phyloP scores from a whole-genome alignment of 805 yeast genomes.

The Pichia rugopelliculosa region DNA sequence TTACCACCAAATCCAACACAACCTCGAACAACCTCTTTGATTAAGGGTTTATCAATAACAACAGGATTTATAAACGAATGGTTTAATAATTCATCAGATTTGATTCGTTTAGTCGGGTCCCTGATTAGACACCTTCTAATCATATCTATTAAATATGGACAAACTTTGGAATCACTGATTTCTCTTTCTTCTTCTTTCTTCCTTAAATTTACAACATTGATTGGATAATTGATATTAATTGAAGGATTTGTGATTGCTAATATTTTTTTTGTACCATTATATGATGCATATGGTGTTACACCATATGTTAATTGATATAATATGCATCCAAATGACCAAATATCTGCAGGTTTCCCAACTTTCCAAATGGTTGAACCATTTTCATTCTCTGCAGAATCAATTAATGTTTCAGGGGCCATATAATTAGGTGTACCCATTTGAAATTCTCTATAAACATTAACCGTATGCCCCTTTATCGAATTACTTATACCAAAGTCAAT shows the following conservation, averaged over 20 bases:
- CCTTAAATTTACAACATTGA: conserved; percentile 19
- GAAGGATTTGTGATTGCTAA: conserved; percentile 84
- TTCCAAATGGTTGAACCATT: conserved; percentile 42
- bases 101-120: conserved; percentile 61
- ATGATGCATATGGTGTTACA: conserved; percentile 79
- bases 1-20: conserved; percentile 68
- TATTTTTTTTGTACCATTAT: conserved; percentile 67
- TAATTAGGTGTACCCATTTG: conserved; percentile 95
- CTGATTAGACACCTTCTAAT: conserved; percentile 66
- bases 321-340: conserved; percentile 98
- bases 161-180: conserved; percentile 13
- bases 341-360: conserved; percentile 91
- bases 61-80: conserved; percentile 71
- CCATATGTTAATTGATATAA: conserved; percentile 94
- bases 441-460: conserved; percentile 79
- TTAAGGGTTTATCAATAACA: conserved; percentile 56
- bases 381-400: conserved; percentile 40
- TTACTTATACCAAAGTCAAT: conserved; percentile 97
- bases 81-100: conserved; percentile 50
- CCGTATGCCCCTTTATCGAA: conserved; percentile 87
- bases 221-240: conserved; percentile 60
- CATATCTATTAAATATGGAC: conserved; percentile 47
- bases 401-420: conserved; percentile 95
- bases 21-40: conserved; percentile 64
- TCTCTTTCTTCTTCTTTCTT: conserved; percentile 1